Evolutionary conservation across 192 early-diverging fungal genomes (phyloP).

Genomic region (Phycomyces blakesleeanus): DNA sequence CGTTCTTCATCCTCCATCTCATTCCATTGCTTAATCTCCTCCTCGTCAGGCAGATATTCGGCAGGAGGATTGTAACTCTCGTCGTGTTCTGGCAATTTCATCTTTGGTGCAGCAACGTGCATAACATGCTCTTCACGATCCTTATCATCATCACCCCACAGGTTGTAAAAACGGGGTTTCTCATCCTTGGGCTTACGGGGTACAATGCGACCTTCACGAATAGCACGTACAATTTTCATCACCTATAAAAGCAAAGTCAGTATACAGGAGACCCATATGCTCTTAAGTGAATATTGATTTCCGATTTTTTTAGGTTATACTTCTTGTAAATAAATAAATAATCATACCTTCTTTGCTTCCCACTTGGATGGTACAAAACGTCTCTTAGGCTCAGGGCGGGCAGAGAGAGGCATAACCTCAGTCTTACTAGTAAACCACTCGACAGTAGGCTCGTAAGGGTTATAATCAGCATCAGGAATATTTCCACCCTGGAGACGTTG

Average conservation of each 20-base stretch:
- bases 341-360: conserved; percentile 79
- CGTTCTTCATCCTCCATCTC: conserved; percentile 75
- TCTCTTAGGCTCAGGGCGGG: conserved; percentile 93
- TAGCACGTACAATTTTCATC: conserved; percentile 97
- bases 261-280: too few relatives aligned
- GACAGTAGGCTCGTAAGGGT: conserved; percentile 91
- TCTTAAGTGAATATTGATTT: background rate
- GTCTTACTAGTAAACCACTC: conserved; percentile 94
- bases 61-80: conserved; percentile 97
- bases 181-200: conserved; percentile 51
- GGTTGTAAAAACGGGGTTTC: conserved; percentile 76
- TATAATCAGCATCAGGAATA: conserved; percentile 79
- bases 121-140: conserved; percentile 55
- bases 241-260: conserved; percentile 41
- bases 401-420: conserved; percentile 72
- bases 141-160: conserved; percentile 77
- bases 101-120: conserved; percentile 90
- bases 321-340: background rate
- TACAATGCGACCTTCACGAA: conserved; percentile 82
- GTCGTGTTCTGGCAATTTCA: conserved; percentile 82
- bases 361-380: conserved; percentile 93
- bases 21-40: conserved; percentile 81
- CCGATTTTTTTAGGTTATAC: background rate
- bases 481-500: conserved; percentile 76
- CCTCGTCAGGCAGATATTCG: conserved; percentile 85